These are phyloP conservation scores for Lotmaria passim DNA, from an alignment of 208 protist genomes.

Conservation along the genomic window DNA sequence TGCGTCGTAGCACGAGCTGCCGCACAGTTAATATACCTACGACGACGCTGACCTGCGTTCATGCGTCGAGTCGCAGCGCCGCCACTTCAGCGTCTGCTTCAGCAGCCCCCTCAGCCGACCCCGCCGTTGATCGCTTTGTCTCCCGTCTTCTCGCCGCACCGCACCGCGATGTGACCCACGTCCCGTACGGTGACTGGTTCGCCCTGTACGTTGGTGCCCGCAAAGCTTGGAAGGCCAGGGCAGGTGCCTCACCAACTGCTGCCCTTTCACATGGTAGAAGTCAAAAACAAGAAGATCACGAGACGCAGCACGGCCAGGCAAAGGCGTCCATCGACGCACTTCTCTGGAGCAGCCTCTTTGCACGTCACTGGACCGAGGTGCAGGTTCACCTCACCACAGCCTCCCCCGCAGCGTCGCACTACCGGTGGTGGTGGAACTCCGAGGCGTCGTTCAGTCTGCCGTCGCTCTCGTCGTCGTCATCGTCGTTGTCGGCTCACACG, in stretches of 20 bases:
- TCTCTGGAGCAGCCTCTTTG: constrained; percentile 69
- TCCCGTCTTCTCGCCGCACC: constrained; percentile 44
- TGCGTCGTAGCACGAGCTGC: not conserved
- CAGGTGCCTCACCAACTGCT: not conserved
- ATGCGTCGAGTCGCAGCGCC: not conserved
- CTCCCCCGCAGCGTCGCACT: constrained; percentile 7
- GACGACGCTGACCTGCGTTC: not conserved
- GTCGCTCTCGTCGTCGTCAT: too few species aligned
- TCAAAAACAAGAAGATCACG: too few species aligned
- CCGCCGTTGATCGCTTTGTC: constrained; percentile 37
- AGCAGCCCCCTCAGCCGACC: constrained; percentile 1
- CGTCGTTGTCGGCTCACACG: too few species aligned
- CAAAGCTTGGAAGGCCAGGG: constrained; percentile 23
- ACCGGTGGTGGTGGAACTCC: constrained; percentile 39
- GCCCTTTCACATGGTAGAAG: not conserved
- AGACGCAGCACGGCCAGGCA: constrained; percentile 6
- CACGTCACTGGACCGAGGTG: constrained; percentile 64
- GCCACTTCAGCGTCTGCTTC: not conserved
- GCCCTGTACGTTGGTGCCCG: constrained; percentile 55
- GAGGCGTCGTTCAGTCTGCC: not conserved
- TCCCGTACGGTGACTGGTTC: constrained; percentile 77
- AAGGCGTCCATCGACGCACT: constrained; percentile 45
- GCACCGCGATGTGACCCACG: constrained; percentile 67
- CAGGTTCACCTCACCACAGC: not conserved
- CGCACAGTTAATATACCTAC: not conserved